Evolutionary conservation across 2,329 filamentous ascomycete genomes (phyloP).

Genomic region (Cladosporium oxysporum): DNA sequence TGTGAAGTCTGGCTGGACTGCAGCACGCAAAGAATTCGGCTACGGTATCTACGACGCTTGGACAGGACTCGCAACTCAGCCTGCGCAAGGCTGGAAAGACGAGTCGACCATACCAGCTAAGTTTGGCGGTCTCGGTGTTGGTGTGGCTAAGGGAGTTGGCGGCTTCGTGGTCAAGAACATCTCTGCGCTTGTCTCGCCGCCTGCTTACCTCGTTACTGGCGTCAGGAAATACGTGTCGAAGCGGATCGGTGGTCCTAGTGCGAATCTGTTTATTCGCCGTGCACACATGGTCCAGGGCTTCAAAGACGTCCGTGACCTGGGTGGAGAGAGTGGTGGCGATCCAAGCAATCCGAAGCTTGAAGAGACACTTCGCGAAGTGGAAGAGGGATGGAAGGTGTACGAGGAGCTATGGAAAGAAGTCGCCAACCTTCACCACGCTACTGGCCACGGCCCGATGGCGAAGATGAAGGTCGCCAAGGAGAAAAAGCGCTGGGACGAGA

Average conservation of each 20-base stretch:
- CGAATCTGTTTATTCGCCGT: constrained; percentile 32
- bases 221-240: constrained; percentile 76
- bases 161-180: constrained; percentile 81
- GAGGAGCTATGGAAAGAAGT: constrained; percentile 36
- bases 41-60: constrained; percentile 75
- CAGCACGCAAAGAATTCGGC: constrained; percentile 69
- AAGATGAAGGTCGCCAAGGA: constrained; percentile 28
- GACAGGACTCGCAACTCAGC: constrained; percentile 73
- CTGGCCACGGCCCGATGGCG: constrained; percentile 27
- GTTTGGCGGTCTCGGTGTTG: constrained; percentile 43
- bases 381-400: constrained; percentile 37
- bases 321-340: constrained; percentile 21
- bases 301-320: constrained; percentile 32
- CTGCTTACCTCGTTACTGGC: constrained; percentile 81
- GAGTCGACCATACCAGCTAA: constrained; percentile 32
- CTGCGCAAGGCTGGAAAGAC: constrained; percentile 67
- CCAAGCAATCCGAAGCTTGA: constrained; percentile 23
- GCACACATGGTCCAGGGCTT: constrained; percentile 37
- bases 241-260: constrained; percentile 31
- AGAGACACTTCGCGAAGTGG: constrained; percentile 27
- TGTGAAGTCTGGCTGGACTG: constrained; percentile 71
- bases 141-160: constrained; percentile 79
- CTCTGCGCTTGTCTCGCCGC: constrained; percentile 64
- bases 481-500: constrained; percentile 34
- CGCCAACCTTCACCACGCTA: constrained; percentile 25